Base-by-base conservation (phyloP, 2,329 filamentous ascomycete genomes). In the Onygena corvina region DNA sequence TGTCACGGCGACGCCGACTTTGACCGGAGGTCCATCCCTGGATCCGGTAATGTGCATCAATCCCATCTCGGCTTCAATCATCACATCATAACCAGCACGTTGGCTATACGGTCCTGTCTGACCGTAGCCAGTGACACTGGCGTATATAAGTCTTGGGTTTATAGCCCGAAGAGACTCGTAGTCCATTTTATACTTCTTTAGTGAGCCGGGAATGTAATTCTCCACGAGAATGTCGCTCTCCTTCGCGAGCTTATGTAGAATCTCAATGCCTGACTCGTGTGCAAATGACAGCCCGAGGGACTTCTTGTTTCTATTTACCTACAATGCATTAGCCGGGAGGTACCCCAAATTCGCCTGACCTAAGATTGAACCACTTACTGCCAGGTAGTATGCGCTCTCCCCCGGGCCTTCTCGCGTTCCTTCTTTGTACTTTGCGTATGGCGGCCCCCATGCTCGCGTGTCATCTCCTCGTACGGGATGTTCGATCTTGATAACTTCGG, bases 21-120 rank as follows among this genome's bases (percentile, higher is more conserved):
- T 98, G 33, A 95, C 92, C 0, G 92, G 92, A 1, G 88, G 84
- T 0, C 90, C 88, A 59, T 94, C 84, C 50, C 89, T 77, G 53
- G 78, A 77, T 27, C 92, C 92, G 0, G 92, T 98, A 59, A 98
- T 96, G 68, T 98, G 92, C 92, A 98, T 98, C 50, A 98, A 71
- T 0, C 92, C 92, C 69, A 98, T 89, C 64, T 96, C 92, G 52
- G 92, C 92, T 71, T 98, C 92, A 8, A 98, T 90, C 90, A 98
- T 98, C 57, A 98, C 92, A 67, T 98, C 92, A 73, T 98, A 98
- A 3, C 92, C 92, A 2, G 92, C 88, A 11, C 92, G 77, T 55
- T 81, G 78, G 4, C 83, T 80, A 66, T 94, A 94, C 0, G 92
- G 92, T 0, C 92, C 92, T 1, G 86, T 94, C 64, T 98, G 92